Conservation (phyloP, 805 yeast species). For the Candida vaughaniae region DNA sequence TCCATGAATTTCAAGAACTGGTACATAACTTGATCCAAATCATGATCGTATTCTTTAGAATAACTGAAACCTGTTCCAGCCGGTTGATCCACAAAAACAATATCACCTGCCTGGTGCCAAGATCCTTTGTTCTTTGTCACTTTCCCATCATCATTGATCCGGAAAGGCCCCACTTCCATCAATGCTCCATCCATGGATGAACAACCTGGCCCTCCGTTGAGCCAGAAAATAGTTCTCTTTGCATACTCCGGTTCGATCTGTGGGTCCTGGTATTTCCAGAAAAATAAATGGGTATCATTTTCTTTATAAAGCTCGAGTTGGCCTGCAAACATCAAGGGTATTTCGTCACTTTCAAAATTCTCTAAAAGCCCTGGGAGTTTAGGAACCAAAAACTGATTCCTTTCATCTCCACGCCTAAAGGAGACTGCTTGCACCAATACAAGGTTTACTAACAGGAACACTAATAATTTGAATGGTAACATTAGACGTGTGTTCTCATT, state of each 20-base stretch:
- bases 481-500: too few species aligned
- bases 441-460: neutral
- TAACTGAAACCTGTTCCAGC: slow-evolving; percentile 89
- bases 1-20: slow-evolving; percentile 67
- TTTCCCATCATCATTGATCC: slow-evolving; percentile 47
- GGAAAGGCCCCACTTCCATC: slow-evolving; percentile 87
- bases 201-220: slow-evolving; percentile 98
- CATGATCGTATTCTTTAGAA: slow-evolving; percentile 53
- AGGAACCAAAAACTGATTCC: slow-evolving; percentile 21
- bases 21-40: slow-evolving; percentile 54
- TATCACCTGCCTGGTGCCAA: slow-evolving; percentile 78
- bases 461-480: too few species aligned
- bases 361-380: slow-evolving; percentile 37
- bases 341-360: slow-evolving; percentile 29
- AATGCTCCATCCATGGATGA: slow-evolving; percentile 97
- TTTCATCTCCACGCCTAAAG: slow-evolving; percentile 7
- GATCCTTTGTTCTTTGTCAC: slow-evolving; percentile 66
- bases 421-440: slow-evolving; percentile 1
- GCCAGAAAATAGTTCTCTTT: slow-evolving; percentile 71
- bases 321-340: slow-evolving; percentile 63
- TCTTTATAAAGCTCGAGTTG: slow-evolving; percentile 57
- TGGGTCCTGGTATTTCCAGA: slow-evolving; percentile 65
- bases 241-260: slow-evolving; percentile 27
- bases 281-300: slow-evolving; percentile 62
- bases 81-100: slow-evolving; percentile 92